Evolutionary conservation across 139 green algal genomes (phyloP).

Genomic region (Asterochloris erici): DNA sequence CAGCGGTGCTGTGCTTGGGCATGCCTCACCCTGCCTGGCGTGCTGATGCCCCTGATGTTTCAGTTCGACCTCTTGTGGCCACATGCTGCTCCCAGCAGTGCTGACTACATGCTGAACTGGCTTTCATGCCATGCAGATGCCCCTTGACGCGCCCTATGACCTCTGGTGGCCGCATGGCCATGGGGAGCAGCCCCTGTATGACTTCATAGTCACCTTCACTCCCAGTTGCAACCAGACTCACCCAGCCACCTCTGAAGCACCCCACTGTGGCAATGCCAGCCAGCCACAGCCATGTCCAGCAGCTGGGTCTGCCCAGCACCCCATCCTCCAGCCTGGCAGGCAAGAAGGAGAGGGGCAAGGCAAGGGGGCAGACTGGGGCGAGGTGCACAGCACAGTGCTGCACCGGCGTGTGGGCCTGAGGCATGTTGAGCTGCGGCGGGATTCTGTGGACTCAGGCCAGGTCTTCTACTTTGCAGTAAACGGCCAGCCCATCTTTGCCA

Average conservation of each 20-base stretch:
- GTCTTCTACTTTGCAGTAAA: conserved; percentile 76
- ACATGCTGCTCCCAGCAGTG: too few species aligned
- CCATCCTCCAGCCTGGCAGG: background rate
- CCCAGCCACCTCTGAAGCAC: too few species aligned
- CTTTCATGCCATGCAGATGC: background rate
- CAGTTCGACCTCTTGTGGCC: too few species aligned
- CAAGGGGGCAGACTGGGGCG: background rate
- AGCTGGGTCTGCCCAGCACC: background rate
- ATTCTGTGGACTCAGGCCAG: conserved; percentile 34
- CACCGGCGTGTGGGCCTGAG: conserved; percentile 55
- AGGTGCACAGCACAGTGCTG: background rate
- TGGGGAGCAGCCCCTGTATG: conserved; percentile 45
- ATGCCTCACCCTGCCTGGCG: too few species aligned
- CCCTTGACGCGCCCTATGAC: conserved; percentile 2
- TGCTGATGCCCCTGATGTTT: too few species aligned
- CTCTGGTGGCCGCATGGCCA: conserved; percentile 58
- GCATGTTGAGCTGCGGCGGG: conserved; percentile 50
- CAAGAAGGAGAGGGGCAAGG: background rate
- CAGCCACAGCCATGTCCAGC: background rate
- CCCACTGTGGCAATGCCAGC: too few species aligned
- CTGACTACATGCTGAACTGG: too few species aligned
- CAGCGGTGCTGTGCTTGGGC: too few species aligned
- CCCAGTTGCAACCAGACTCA: background rate
- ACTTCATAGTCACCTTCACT: conserved; percentile 24
- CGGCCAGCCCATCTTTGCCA: conserved; percentile 55